Evolutionary conservation across 345 rosid genomes (phyloP).

Genomic region (Eutrema heterophyllum): DNA sequence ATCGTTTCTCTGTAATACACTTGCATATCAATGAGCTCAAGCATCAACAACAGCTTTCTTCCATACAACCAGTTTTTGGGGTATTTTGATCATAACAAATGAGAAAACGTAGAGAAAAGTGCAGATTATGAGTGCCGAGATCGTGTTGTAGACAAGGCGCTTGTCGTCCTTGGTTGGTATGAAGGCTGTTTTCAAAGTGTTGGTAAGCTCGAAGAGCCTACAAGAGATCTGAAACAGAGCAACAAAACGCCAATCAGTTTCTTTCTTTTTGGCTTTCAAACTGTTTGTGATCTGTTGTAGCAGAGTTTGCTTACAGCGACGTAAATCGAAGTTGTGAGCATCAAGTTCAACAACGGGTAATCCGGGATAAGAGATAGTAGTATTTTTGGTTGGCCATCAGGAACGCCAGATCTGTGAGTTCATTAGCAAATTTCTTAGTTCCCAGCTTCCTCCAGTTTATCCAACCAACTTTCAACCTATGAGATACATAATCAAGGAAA

Average conservation of each 20-base stretch:
- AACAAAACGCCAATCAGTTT: conserved; percentile 11
- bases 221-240: conserved; percentile 63
- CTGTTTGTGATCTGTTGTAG: neutral
- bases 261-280: neutral
- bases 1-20: no score
- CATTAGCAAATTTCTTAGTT: neutral
- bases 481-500: conserved; percentile 10
- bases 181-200: conserved; percentile 77
- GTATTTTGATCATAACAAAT: conserved; percentile 59
- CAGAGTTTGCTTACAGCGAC: conserved; percentile 56
- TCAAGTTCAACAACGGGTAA: conserved; percentile 86
- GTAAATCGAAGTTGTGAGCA: conserved; percentile 80
- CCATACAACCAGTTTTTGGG: conserved; percentile 58
- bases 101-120: conserved; percentile 62
- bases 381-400: conserved; percentile 92
- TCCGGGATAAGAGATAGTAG: conserved; percentile 83
- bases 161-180: conserved; percentile 83
- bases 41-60: conserved; percentile 9
- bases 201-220: conserved; percentile 87
- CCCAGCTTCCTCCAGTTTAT: conserved; percentile 90
- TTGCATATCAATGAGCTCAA: neutral
- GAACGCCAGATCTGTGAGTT: conserved; percentile 70
- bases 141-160: conserved; percentile 62
- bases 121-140: conserved; percentile 49
- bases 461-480: conserved; percentile 98